Base-by-base conservation (phyloP, 371 early-diverging fungal genomes). In the Apophysomyces elegans region DNA sequence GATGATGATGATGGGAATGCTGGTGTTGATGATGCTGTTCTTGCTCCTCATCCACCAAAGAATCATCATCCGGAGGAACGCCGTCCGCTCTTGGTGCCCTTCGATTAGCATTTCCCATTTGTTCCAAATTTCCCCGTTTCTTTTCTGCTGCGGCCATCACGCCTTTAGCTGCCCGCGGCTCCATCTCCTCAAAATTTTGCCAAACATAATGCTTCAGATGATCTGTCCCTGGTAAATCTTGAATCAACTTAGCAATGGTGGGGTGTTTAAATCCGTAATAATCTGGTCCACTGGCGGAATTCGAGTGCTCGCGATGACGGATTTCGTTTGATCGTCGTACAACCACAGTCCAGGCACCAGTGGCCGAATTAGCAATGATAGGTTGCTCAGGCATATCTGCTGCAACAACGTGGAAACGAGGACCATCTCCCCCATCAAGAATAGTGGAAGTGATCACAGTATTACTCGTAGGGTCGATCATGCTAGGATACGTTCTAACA, bases 211-310 rank as follows among this genome's bases (percentile, higher is more conserved):
- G 77, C 39, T 83, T 75, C 64, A 95, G 92, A 62, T 84, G 71
- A 5, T 86, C 76, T 0, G 91, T 88, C 21, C 88, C 86, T 0
- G 93, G 94, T 58, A 96, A 75, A 63, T 93, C 95, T 72, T 96
- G 96, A 37, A 96, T 92, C 84, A 94, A 80, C 69, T 90, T 93
- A n/a, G 91, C 88, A 62, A 96, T 91, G 8, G 93, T 93, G 1
- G 95, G 93, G 56, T 94, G 91, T 39, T 95, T 87, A 63, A 96
- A 91, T 0, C 96, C 97, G 77, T 90, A 96, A 65, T 91, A 95
- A 66, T 96, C 97, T 1, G 96, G 96, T 1, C 97, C 97, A 8
- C 90, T 90, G 0, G 92, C 93, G 8, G 92, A 91, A 56, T 91
- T 92, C 32, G 91, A 89, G 65, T 90, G 91, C 36, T 90, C 91